A percentile compares a stretch with the other conserved stretches of the same genome.
phyloP scores from a whole-genome alignment of 805 yeast genomes.

The Kluyveromyces nonfermentans region DNA sequence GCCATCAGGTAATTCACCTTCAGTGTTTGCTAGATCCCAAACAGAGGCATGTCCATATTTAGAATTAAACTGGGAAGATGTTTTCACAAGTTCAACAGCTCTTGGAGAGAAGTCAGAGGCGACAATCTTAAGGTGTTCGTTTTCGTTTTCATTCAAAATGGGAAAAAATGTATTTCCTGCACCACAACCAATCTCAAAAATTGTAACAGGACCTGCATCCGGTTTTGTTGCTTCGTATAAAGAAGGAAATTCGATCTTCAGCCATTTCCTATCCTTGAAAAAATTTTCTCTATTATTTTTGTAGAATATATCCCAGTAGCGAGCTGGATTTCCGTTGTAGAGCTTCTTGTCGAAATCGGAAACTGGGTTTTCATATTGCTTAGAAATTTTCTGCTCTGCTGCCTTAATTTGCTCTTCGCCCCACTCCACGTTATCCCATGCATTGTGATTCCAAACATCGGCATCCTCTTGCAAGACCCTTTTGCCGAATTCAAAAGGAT shows the following conservation, averaged over 20 bases:
- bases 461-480: constrained; percentile 60
- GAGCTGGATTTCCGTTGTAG: constrained; percentile 79
- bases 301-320: constrained; percentile 92
- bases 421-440: constrained; percentile 96
- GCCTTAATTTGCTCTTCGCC: constrained; percentile 76
- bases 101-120: constrained; percentile 88
- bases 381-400: constrained; percentile 63
- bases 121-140: constrained; percentile 58
- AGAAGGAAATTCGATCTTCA: constrained; percentile 86
- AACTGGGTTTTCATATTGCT: constrained; percentile 80
- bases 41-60: constrained; percentile 72
- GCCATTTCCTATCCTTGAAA: constrained; percentile 95
- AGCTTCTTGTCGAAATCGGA: constrained; percentile 70
- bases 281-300: constrained; percentile 85
- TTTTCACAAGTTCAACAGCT: constrained; percentile 79
- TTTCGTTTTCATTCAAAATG: constrained; percentile 70
- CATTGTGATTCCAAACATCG: constrained; percentile 87
- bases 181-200: constrained; percentile 94
- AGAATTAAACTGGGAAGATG: constrained; percentile 49
- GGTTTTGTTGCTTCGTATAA: constrained; percentile 69
- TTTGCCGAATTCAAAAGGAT: constrained; percentile 90
- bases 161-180: constrained; percentile 98
- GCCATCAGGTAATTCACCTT: constrained; percentile 71
- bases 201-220: constrained; percentile 59
- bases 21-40: constrained; percentile 87